Evolutionary conservation across 805 yeast genomes (phyloP).

Genomic region (Jamesozyma lodderae): DNA sequence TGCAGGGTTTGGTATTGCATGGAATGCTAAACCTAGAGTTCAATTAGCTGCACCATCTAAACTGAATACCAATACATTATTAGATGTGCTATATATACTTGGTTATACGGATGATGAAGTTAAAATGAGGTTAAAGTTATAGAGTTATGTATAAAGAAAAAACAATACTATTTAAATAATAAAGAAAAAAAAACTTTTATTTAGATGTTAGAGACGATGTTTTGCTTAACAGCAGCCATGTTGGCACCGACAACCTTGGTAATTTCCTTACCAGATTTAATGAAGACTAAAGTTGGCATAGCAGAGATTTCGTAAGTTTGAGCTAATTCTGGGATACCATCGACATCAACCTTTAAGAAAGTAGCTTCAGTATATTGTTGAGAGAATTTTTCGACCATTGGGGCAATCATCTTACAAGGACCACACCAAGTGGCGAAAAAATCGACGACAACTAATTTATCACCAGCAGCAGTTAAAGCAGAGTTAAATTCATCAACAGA

Average conservation of each 20-base stretch:
- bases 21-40: slow-evolving; percentile 95
- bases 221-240: slow-evolving; percentile 72
- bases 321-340: slow-evolving; percentile 68
- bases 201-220: slow-evolving; percentile 46
- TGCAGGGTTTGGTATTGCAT: slow-evolving; percentile 93
- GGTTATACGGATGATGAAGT: slow-evolving; percentile 61
- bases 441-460: slow-evolving; percentile 82
- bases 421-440: slow-evolving; percentile 98
- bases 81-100: slow-evolving; percentile 70
- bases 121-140: neutral
- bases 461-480: slow-evolving; percentile 48
- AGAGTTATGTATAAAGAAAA: neutral
- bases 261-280: slow-evolving; percentile 75
- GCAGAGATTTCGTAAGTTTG: slow-evolving; percentile 51
- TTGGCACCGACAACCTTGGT: slow-evolving; percentile 84
- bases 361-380: slow-evolving; percentile 51
- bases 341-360: slow-evolving; percentile 90
- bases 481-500: slow-evolving; percentile 54
- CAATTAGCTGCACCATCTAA: slow-evolving; percentile 75
- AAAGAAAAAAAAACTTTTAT: neutral
- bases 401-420: slow-evolving; percentile 97
- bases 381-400: slow-evolving; percentile 77
- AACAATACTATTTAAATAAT: neutral
- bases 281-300: slow-evolving; percentile 63
- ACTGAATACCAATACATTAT: slow-evolving; percentile 63